Evolutionary conservation across 495 filamentous ascomycete species (phyloP).

Genomic region (Penicillium macrosclerotiorum): DNA sequence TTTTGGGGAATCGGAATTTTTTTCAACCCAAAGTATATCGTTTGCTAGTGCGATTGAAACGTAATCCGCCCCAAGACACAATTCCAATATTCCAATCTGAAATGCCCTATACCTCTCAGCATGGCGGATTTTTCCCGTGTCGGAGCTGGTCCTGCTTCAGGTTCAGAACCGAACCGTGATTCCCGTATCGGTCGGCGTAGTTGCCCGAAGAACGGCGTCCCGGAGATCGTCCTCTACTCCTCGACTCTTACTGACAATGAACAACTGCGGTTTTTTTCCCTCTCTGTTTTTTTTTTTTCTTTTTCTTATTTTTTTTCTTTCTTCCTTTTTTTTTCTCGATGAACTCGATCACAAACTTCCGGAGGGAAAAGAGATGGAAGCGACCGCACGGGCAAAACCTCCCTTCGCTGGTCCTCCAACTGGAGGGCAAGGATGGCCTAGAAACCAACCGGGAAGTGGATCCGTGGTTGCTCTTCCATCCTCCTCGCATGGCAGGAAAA

Average conservation of each 20-base stretch:
- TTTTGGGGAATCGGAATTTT: too few species aligned
- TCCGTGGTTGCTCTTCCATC: not conserved
- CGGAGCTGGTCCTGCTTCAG: not conserved
- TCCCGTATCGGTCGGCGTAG: conserved; percentile 6
- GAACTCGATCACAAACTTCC: not conserved
- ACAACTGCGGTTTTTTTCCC: too few species aligned
- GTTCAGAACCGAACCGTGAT: conserved; percentile 3
- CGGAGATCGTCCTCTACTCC: conserved; percentile 1
- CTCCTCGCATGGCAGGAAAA: conserved; percentile 7
- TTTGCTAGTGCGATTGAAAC: too few species aligned
- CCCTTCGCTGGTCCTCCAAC: not conserved
- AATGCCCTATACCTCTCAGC: too few species aligned
- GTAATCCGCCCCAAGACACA: too few species aligned
- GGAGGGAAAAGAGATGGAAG: not conserved
- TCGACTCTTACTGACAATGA: too few species aligned
- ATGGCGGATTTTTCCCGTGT: too few species aligned
- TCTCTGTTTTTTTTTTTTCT: too few species aligned
- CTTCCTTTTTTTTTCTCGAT: too few species aligned
- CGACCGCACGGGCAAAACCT: not conserved
- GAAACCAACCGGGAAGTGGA: conserved; percentile 5
- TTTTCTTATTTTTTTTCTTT: too few species aligned
- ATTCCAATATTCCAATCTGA: too few species aligned
- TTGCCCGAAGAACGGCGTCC: conserved; percentile 5
- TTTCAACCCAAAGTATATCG: too few species aligned
- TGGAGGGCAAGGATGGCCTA: conserved; percentile 1